Evolutionary conservation across 1,284 basidiomycete genomes (phyloP).

Genomic region (Leucoagaricus sp.): DNA sequence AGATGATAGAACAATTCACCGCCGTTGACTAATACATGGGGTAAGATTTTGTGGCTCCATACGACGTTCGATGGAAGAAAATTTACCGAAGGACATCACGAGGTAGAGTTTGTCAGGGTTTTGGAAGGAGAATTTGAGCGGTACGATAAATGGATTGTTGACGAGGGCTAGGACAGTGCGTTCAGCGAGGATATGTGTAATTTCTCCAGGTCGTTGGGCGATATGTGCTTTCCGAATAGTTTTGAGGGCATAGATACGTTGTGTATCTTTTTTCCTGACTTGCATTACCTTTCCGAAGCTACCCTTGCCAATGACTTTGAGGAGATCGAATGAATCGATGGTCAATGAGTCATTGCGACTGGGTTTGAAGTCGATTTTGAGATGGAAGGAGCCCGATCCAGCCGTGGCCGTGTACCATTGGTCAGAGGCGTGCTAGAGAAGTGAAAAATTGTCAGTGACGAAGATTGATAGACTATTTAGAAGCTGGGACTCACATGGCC

Average conservation of each 20-base stretch:
- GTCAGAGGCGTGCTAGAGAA: constrained; percentile 65
- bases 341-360: constrained; percentile 82
- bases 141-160: constrained; percentile 99
- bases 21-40: constrained; percentile 76
- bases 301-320: constrained; percentile 98
- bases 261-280: constrained; percentile 97
- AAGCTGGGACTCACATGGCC: constrained; percentile 55
- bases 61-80: too few relatives aligned
- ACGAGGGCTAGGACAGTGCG: constrained; percentile 96
- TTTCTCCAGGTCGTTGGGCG: constrained; percentile 93
- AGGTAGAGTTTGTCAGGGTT: constrained; percentile 97
- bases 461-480: background rate
- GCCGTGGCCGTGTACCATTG: constrained; percentile 90
- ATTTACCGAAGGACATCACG: constrained; percentile 87
- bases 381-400: constrained; percentile 90
- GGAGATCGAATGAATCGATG: constrained; percentile 95
- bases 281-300: constrained; percentile 99
- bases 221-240: constrained; percentile 99
- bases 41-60: background rate
- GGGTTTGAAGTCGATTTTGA: constrained; percentile 94
- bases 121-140: constrained; percentile 99
- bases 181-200: constrained; percentile 98
- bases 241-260: constrained; percentile 97
- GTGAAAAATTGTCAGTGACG: background rate
- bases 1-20: constrained; percentile 98